phyloP scores from a whole-genome alignment of 768 basidiomycete genomes.

The Lanmaoa rubissima region DNA sequence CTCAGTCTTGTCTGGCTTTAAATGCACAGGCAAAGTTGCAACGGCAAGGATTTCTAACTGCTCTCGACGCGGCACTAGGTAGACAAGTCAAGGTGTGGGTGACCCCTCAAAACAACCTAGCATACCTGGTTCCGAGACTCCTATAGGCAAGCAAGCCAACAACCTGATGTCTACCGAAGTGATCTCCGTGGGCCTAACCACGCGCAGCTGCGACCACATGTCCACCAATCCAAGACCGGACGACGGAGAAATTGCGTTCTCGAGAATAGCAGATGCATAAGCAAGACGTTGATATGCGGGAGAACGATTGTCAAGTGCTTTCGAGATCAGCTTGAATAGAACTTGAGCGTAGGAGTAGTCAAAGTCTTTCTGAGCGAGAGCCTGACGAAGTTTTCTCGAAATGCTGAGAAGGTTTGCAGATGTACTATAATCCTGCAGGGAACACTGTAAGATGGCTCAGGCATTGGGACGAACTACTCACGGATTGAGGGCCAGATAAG shows the following conservation, averaged over 20 bases:
- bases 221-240: conserved; percentile 71
- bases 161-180: conserved; percentile 19
- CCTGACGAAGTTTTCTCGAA: conserved; percentile 43
- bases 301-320: conserved; percentile 38
- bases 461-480: conserved; percentile 19
- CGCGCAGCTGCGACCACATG: conserved; percentile 61
- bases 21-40: conserved; percentile 20
- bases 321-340: conserved; percentile 51
- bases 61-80: conserved; percentile 22
- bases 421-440: conserved; percentile 34
- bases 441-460: not conserved
- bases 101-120: not conserved
- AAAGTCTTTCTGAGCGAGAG: conserved; percentile 38
- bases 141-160: conserved; percentile 9
- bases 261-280: conserved; percentile 39
- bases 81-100: not conserved
- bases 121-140: conserved; percentile 13
- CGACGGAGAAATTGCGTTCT: conserved; percentile 51
- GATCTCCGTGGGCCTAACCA: conserved; percentile 12
- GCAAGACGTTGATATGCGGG: conserved; percentile 34
- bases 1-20: conserved; percentile 1
- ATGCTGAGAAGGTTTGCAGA: conserved; percentile 39
- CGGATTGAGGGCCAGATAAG: conserved; percentile 8
- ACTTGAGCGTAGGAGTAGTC: conserved; percentile 70
- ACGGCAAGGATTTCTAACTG: conserved; percentile 26